Conservation (phyloP, 139 green algal species). For the Chloropicon primus region DNA sequence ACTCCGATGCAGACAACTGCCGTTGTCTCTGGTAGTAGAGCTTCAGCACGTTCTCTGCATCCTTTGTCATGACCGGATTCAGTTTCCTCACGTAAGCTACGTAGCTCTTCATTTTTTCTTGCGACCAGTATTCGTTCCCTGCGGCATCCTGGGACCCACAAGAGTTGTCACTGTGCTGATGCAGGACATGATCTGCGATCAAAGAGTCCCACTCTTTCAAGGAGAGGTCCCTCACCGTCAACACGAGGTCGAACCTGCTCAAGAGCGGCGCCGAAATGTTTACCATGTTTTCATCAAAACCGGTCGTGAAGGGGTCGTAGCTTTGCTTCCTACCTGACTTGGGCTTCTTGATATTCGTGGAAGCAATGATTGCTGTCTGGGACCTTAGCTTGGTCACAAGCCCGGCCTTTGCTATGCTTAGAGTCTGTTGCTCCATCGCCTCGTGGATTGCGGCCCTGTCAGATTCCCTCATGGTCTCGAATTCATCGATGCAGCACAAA, state of each 20-base stretch:
- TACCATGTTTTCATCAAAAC: conserved; percentile 15
- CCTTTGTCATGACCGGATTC: not conserved
- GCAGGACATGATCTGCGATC: conserved; percentile 61
- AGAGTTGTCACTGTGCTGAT: not conserved
- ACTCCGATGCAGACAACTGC: not conserved
- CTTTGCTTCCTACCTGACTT: conserved; percentile 11
- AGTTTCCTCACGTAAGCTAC: not conserved
- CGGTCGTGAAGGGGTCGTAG: conserved; percentile 18
- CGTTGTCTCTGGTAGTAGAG: not conserved
- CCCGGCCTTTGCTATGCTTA: conserved; percentile 81
- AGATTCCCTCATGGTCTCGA: conserved; percentile 44
- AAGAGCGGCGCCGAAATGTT: conserved; percentile 40
- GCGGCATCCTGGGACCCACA: not conserved
- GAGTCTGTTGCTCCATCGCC: conserved; percentile 90
- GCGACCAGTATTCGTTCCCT: not conserved
- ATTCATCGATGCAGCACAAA: conserved; percentile 82
- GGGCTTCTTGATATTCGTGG: conserved; percentile 44
- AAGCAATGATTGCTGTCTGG: conserved; percentile 26
- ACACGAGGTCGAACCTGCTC: conserved; percentile 80
- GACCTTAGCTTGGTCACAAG: conserved; percentile 74
- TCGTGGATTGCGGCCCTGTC: conserved; percentile 77
- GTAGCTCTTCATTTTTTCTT: not conserved
- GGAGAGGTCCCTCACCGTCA: conserved; percentile 26
- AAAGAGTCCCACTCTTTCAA: conserved; percentile 37
- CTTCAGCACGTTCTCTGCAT: not conserved